Conservation (phyloP, 2,329 filamentous ascomycete species). For the Sclerotinia spermophila region DNA sequence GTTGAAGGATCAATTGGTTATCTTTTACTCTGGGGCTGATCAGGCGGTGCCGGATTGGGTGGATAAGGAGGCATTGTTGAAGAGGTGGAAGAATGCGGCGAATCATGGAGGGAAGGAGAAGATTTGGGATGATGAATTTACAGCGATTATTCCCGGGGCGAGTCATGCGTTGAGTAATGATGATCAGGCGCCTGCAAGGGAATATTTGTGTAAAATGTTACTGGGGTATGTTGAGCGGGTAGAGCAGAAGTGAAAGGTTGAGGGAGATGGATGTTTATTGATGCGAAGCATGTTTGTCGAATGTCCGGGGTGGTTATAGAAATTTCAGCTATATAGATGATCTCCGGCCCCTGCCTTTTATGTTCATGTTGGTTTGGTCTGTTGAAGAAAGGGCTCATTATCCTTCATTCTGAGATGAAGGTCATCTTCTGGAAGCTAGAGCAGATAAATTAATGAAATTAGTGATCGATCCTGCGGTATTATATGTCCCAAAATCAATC, state of each 20-base stretch:
- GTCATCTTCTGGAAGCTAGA: too few relatives aligned
- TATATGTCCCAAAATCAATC: neutral
- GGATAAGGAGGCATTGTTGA: slow-evolving; percentile 43
- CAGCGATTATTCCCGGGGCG: slow-evolving; percentile 46
- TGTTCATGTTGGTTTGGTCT: too few relatives aligned
- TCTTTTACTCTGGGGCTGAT: slow-evolving; percentile 46
- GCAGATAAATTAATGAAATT: too few relatives aligned
- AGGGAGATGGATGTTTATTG: neutral
- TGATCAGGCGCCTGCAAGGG: slow-evolving; percentile 43
- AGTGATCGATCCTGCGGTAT: neutral
- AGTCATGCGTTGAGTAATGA: slow-evolving; percentile 48
- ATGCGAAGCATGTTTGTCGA: neutral
- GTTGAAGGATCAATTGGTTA: slow-evolving; percentile 38
- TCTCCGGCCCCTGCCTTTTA: neutral
- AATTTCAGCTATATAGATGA: neutral
- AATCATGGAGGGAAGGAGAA: slow-evolving; percentile 37
- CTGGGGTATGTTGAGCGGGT: slow-evolving; percentile 21
- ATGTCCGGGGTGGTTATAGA: neutral
- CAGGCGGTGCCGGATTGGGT: slow-evolving; percentile 44
- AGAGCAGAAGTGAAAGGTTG: neutral
- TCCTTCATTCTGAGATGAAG: neutral
- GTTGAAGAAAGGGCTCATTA: rapidly evolving
- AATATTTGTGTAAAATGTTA: slow-evolving; percentile 23
- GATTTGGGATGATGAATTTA: slow-evolving; percentile 47
- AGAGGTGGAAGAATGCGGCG: slow-evolving; percentile 42